These are phyloP conservation scores for Zalerion maritima DNA, from an alignment of 495 filamentous ascomycete species.

Conservation along the genomic window DNA sequence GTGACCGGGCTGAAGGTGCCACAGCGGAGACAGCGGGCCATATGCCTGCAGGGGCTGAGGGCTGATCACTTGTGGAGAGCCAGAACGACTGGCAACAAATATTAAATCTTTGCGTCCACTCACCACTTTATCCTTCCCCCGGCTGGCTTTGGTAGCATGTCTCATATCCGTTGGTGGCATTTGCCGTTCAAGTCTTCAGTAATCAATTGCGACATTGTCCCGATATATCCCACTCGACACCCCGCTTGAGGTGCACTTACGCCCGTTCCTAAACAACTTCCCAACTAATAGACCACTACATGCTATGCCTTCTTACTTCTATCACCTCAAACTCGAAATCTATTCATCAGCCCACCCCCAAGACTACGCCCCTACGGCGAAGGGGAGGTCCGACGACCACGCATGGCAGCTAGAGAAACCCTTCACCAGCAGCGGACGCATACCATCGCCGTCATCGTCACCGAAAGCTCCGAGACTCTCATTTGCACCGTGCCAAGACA, in stretches of 20 bases:
- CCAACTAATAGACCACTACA: constrained; percentile 2
- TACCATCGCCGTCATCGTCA: too few species aligned
- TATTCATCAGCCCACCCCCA: constrained; percentile 37
- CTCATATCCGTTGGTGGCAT: constrained; percentile 1
- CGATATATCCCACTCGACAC: background rate
- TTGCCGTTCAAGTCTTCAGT: background rate
- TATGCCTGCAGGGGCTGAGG: too few species aligned
- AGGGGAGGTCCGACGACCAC: constrained; percentile 4
- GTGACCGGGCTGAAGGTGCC: too few species aligned
- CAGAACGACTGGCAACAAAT: too few species aligned
- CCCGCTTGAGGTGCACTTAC: background rate
- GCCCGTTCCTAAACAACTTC: background rate
- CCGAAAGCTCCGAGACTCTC: too few species aligned
- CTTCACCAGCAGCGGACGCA: too few species aligned
- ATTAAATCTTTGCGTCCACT: too few species aligned
- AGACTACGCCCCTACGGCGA: constrained; percentile 4
- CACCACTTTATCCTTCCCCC: background rate
- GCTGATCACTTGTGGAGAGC: too few species aligned
- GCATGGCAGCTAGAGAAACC: too few species aligned
- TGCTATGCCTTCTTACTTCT: constrained; percentile 72
- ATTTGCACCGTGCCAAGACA: too few species aligned
- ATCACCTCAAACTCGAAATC: constrained; percentile 80
- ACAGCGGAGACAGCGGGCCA: too few species aligned
- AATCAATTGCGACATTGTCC: background rate
- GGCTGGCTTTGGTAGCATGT: background rate